Evolutionary conservation across 2,329 filamentous ascomycete genomes (phyloP), one percentile per base, ranked within the genome.

Genomic region (Simplicillium aogashimaense): DNA sequence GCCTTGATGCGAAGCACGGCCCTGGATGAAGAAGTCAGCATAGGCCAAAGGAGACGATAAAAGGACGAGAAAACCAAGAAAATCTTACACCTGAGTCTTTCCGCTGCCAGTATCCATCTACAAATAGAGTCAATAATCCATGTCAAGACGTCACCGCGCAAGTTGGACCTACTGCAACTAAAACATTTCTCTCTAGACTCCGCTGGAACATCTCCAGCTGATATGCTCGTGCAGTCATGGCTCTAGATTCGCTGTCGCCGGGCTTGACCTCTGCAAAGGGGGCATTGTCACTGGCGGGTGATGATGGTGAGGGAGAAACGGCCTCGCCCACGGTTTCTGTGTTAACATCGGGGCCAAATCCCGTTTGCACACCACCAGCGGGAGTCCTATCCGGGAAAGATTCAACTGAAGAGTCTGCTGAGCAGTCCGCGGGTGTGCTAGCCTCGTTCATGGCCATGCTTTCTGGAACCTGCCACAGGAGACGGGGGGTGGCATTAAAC

Each of bases 21-120:
- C 40, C 80, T 85, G 40, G 14, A 36, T 1, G 37, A 13, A 4
- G 15, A 11, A 13, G 40, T 60, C 45, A 60, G 44, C 20, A 25
- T 6, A 25, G 20, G 20, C 28, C 25, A 2, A 17, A 37, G 29
- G 18, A 12, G 9, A 16, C 12, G 30, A 36, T 14, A 36, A 18
- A 2, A 29, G 5, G 20, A 25, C 20, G 20, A 25, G 20, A n/a
- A n/a, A n/a, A n/a, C 15, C 14, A 7, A 10, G 13, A 11, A 16
- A 13, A 33, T 10, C 72, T 60, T 70, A 86, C 82, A 88, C 74
- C 47, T 83, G 78, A 3, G 84, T 88, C 56, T 89, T 89, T 2
- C 84, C 84, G 47, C 76, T 86, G 1, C 84, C 84, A 0, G 84
- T 89, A 45, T 85, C 83, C 83, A 88, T 88, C 81, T 83, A 45